phyloP scores from a whole-genome alignment of 495 filamentous ascomycete species.

The Daldinia loculata region DNA sequence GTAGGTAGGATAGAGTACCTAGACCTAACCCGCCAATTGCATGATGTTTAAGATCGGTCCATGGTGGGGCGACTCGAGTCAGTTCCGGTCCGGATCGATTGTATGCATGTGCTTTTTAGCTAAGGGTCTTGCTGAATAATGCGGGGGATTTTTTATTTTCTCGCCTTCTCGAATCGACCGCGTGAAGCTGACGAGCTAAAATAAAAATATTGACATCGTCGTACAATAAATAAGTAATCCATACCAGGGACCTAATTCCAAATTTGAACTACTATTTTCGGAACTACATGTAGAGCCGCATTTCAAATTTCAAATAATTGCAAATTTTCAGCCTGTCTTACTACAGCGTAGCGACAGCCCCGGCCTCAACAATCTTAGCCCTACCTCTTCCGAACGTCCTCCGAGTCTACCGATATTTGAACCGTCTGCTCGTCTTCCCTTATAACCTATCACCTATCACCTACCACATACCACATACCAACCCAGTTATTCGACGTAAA shows the following conservation, averaged over 20 bases:
- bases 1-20: neutral
- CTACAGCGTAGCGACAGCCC: slow-evolving; percentile 14
- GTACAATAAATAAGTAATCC: neutral
- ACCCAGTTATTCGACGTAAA: slow-evolving; percentile 20
- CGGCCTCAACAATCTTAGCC: slow-evolving; percentile 13
- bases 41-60: neutral
- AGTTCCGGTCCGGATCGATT: slow-evolving; percentile 27
- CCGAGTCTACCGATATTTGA: slow-evolving; percentile 31
- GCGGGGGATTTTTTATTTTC: slow-evolving; percentile 32
- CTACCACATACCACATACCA: slow-evolving; percentile 1
- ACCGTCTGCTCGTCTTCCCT: slow-evolving; percentile 6
- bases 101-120: neutral
- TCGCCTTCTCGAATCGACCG: slow-evolving; percentile 21
- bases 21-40: neutral
- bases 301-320: slow-evolving; percentile 34
- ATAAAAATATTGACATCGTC: neutral
- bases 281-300: slow-evolving; percentile 40
- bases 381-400: slow-evolving; percentile 26
- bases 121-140: slow-evolving; percentile 38
- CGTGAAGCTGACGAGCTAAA: slow-evolving; percentile 9
- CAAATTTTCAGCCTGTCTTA: slow-evolving; percentile 24
- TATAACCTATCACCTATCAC: neutral
- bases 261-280: slow-evolving; percentile 41
- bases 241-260: slow-evolving; percentile 29
- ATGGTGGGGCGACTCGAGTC: slow-evolving; percentile 3